Percentiles rank a stretch among this genome's conserved stretches.
Evolutionary conservation across 2,329 filamentous ascomycete species (phyloP).

Genomic region (Trichoderma sp.): DNA sequence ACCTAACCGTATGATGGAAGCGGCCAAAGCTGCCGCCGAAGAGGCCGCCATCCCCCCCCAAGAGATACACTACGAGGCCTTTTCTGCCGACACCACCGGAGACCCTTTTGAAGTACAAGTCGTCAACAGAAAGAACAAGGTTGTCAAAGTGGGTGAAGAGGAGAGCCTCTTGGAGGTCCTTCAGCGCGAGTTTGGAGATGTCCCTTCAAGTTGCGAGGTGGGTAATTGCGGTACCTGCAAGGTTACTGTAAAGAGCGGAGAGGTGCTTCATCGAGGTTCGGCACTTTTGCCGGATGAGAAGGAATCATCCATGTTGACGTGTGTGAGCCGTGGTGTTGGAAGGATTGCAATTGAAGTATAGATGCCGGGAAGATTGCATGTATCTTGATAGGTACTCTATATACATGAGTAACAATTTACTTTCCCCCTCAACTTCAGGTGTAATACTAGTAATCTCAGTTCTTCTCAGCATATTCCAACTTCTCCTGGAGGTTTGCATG

Average conservation of each 20-base stretch:
- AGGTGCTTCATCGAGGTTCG: conserved; percentile 49
- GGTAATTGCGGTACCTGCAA: conserved; percentile 55
- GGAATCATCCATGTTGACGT: conserved; percentile 44
- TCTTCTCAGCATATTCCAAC: not conserved
- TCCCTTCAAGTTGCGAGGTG: conserved; percentile 51
- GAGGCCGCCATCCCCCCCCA: conserved; percentile 42
- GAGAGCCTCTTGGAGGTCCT: conserved; percentile 51
- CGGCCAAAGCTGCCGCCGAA: conserved; percentile 41
- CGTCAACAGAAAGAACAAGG: conserved; percentile 36
- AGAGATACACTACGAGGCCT: conserved; percentile 60
- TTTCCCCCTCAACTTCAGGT: not conserved
- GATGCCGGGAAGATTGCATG: not conserved
- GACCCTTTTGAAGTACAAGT: conserved; percentile 60
- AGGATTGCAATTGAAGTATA: conserved; percentile 41
- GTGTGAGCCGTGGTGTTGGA: conserved; percentile 52
- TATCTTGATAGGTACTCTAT: not conserved
- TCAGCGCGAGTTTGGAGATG: conserved; percentile 39
- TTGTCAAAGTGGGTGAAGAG: conserved; percentile 45
- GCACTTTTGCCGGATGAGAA: conserved; percentile 46
- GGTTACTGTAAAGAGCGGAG: conserved; percentile 40
- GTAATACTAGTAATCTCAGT: not conserved
- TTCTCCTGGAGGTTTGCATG: not conserved
- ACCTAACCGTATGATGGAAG: conserved; percentile 54
- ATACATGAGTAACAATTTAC: not conserved
- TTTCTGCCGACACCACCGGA: conserved; percentile 50